Evolutionary conservation across 129 eudicot species (phyloP).

Genomic region (Escallonia rubra): DNA sequence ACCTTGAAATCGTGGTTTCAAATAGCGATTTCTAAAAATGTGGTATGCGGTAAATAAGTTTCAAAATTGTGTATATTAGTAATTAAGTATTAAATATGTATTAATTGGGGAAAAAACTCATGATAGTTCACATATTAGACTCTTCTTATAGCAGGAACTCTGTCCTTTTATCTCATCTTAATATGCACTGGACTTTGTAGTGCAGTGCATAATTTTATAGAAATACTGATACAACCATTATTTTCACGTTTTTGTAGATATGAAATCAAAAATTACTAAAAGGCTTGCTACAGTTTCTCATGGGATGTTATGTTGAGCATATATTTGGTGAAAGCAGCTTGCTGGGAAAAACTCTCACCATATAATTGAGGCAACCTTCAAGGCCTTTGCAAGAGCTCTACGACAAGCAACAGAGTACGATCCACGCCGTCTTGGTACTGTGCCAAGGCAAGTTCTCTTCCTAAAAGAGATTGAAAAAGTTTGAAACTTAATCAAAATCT

Average conservation of each 20-base stretch:
- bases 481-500: background rate
- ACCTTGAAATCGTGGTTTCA: too few relatives aligned
- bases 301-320: background rate
- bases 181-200: background rate
- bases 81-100: too few relatives aligned
- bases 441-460: constrained; percentile 55
- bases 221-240: background rate
- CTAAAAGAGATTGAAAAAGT: background rate
- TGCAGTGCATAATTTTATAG: background rate
- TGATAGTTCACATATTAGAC: too few relatives aligned
- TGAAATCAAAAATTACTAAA: background rate
- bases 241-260: background rate
- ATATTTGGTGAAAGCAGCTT: constrained; percentile 44
- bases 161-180: too few relatives aligned
- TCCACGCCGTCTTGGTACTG: constrained; percentile 69
- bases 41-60: too few relatives aligned
- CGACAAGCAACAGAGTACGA: constrained; percentile 95
- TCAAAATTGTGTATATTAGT: too few relatives aligned
- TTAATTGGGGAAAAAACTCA: too few relatives aligned
- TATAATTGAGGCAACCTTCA: constrained; percentile 95
- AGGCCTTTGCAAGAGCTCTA: constrained; percentile 97
- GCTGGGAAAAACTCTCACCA: constrained; percentile 98
- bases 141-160: too few relatives aligned
- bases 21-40: too few relatives aligned
- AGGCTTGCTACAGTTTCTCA: background rate